Evolutionary conservation across 2,329 filamentous ascomycete species (phyloP).

Genomic region (Ilyonectria mors-panacis): DNA sequence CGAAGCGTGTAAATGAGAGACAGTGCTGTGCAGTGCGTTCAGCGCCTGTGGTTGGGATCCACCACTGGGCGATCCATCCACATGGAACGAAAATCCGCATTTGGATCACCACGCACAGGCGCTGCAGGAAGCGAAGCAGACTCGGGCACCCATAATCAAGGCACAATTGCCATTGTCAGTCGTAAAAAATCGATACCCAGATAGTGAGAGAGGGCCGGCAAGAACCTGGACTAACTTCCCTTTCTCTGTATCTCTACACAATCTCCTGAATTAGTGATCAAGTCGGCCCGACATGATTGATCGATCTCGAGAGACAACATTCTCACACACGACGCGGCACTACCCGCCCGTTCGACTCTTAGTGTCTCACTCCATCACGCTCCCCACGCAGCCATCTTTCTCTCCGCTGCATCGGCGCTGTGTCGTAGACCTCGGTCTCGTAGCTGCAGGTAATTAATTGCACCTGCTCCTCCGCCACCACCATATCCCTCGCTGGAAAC

Average conservation of each 20-base stretch:
- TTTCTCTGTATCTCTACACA: background rate
- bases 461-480: background rate
- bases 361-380: slow-evolving; percentile 18
- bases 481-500: background rate
- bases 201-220: no score
- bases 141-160: background rate
- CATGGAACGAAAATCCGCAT: slow-evolving; percentile 6
- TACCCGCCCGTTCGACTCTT: slow-evolving; percentile 23
- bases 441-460: background rate
- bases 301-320: slow-evolving; percentile 7
- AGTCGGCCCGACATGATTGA: background rate
- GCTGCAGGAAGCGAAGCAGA: background rate
- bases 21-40: background rate
- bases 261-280: slow-evolving; percentile 1
- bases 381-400: background rate
- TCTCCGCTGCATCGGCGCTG: background rate
- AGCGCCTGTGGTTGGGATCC: slow-evolving; percentile 2
- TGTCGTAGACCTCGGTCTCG: background rate
- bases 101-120: slow-evolving; percentile 1
- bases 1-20: background rate
- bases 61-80: slow-evolving; percentile 20
- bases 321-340: slow-evolving; percentile 28
- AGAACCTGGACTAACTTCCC: no score
- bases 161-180: background rate
- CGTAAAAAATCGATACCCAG: no score